Evolutionary conservation across 495 filamentous ascomycete genomes (phyloP), one percentile per base, ranked within the genome.

Genomic region (Penicillium dipodomyicola): DNA sequence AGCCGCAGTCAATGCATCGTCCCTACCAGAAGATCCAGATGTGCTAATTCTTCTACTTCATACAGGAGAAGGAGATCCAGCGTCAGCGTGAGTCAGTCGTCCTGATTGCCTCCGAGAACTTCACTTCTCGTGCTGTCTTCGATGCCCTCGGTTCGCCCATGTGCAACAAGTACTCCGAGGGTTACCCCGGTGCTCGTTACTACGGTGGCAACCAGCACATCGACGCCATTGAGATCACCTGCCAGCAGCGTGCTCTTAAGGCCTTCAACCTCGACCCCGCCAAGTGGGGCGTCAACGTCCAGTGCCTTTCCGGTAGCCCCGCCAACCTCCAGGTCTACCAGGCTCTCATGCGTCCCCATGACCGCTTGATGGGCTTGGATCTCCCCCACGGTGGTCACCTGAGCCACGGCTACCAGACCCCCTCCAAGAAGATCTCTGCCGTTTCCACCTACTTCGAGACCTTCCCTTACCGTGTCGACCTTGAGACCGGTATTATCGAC

Each of bases 141-240:
- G 91, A 97, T 81, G 92, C 93, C 19, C 79, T 99, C 57, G 94
- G 94, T 54, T 96, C 92, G 73, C 89, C 94, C 50, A 99, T 99
- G 94, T 95, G 94, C 79, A 99, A 99, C 85, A 99, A 99, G 81
- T 99, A 99, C 84, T 96, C 91, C 4, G 94, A 99, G 80, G 94
- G 94, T 65, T 96, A 96, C 77, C 95, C 95, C 67, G 94, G 94
- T 67, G 94, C 95, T 46, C 87, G 94, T 72, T 99, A 99, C 84
- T 99, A 99, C 72, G 95, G 95, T 73, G 94, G 94, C 64, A 99
- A 97, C 80, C 85, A 99, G 81, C 91, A 96, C 82, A 99, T 99
- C 58, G 94, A 99, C 73, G 80, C 86, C 70, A 91, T 97, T 68
- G 94, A 99, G 82, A 82, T 89, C 57, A 91, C 92, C 51, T 99